Evolutionary conservation across 2,329 filamentous ascomycete genomes (phyloP).

Genomic region (Penicillium verrucosum): DNA sequence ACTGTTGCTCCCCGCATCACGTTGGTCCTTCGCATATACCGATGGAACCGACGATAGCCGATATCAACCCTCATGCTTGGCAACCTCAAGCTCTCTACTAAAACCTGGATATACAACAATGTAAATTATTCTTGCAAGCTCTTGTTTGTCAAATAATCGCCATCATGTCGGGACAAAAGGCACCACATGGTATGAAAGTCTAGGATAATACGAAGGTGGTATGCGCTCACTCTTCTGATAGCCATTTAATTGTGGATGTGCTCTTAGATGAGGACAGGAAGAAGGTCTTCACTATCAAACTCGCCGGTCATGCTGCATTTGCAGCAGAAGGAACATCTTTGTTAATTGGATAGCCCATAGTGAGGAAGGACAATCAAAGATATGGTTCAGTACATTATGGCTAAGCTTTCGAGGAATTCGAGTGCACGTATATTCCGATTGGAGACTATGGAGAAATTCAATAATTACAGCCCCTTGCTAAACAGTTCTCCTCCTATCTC

Average conservation of each 20-base stretch:
- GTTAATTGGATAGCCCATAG: not conserved
- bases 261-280: conserved; percentile 12
- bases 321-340: conserved; percentile 9
- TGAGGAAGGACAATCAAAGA: not conserved
- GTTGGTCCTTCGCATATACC: no score
- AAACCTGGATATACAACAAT: no score
- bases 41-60: not conserved
- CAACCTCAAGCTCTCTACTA: not conserved
- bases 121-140: not conserved
- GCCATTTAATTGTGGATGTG: conserved; percentile 23
- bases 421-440: not conserved
- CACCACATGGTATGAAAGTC: not conserved
- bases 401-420: no score
- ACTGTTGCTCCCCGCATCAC: not conserved
- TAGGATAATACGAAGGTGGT: not conserved
- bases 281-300: conserved; percentile 16
- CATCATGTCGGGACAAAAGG: not conserved
- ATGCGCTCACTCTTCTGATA: conserved; percentile 1
- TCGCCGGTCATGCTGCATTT: conserved; percentile 10
- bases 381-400: not conserved
- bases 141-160: not conserved
- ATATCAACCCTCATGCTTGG: not conserved
- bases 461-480: conserved; percentile 33
- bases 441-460: not conserved
- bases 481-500: conserved; percentile 49